phyloP scores from a whole-genome alignment of 2,329 filamentous ascomycete genomes.

The Epichloe coenophiala region DNA sequence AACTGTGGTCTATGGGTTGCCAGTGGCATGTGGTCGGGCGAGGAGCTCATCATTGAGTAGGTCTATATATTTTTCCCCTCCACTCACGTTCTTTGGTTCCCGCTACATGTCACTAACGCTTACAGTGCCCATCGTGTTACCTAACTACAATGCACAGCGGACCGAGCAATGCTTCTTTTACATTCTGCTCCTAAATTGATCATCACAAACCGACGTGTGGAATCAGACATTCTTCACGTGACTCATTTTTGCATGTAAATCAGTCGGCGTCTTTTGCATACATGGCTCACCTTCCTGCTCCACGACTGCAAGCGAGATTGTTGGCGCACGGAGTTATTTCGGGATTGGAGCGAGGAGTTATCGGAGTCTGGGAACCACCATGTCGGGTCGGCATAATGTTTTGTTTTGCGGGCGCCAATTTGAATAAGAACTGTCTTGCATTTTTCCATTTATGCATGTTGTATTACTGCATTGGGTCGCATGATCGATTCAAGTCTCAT shows the following conservation, averaged over 20 bases:
- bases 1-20: constrained; percentile 38
- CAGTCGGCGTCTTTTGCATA: neutral
- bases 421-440: neutral
- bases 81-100: neutral
- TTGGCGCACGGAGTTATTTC: neutral
- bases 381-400: neutral
- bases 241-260: neutral
- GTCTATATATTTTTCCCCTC: constrained; percentile 6
- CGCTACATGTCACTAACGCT: neutral
- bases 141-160: neutral
- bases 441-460: too few species aligned
- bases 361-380: neutral
- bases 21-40: constrained; percentile 31
- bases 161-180: neutral
- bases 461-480: too few species aligned
- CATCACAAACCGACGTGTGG: too few species aligned
- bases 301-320: neutral
- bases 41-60: constrained; percentile 34
- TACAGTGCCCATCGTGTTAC: constrained; percentile 5
- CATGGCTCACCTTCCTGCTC: too few species aligned
- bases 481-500: too few species aligned
- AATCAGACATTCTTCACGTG: neutral
- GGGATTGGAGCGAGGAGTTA: neutral
- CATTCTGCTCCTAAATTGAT: too few species aligned
- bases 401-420: neutral